Conservation (phyloP, 129 eudicot species). For the Flaveria linearis region DNA sequence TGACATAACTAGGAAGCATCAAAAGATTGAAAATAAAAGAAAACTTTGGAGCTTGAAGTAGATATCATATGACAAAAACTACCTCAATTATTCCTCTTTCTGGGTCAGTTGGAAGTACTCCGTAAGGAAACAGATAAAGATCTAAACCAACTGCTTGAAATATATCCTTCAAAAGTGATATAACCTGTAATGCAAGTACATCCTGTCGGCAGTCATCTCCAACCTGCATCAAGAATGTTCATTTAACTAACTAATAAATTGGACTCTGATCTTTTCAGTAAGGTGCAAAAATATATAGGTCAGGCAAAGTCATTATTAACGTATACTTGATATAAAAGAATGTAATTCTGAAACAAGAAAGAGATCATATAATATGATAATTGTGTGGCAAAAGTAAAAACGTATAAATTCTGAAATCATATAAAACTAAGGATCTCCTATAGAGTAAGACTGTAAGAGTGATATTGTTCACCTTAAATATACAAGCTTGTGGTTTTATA, state of each 20-base stretch:
- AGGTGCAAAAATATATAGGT: conserved; percentile 6
- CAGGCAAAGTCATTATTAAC: not conserved
- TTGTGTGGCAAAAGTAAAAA: not conserved
- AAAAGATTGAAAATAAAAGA: not conserved
- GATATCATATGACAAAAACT: conserved; percentile 10
- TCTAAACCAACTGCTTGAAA: conserved; percentile 86
- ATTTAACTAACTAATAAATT: conserved; percentile 1
- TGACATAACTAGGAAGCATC: not conserved
- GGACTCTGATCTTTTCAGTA: not conserved
- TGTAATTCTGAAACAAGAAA: not conserved
- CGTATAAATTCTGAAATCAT: not conserved
- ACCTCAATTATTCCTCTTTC: conserved; percentile 99
- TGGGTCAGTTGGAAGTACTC: conserved; percentile 97
- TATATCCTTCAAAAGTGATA: conserved; percentile 88
- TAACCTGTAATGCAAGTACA: conserved; percentile 97
- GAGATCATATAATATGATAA: not conserved
- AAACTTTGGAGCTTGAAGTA: not conserved
- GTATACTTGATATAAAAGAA: not conserved
- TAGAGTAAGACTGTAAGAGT: not conserved
- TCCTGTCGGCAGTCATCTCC: conserved; percentile 99
- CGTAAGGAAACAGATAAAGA: conserved; percentile 92
- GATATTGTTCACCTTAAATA: conserved; percentile 68
- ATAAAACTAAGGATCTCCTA: conserved; percentile 3
- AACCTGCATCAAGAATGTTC: conserved; percentile 53
- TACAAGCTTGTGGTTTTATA: conserved; percentile 94